phyloP scores from a whole-genome alignment of 345 rosid species.

The Salix suchowensis region DNA sequence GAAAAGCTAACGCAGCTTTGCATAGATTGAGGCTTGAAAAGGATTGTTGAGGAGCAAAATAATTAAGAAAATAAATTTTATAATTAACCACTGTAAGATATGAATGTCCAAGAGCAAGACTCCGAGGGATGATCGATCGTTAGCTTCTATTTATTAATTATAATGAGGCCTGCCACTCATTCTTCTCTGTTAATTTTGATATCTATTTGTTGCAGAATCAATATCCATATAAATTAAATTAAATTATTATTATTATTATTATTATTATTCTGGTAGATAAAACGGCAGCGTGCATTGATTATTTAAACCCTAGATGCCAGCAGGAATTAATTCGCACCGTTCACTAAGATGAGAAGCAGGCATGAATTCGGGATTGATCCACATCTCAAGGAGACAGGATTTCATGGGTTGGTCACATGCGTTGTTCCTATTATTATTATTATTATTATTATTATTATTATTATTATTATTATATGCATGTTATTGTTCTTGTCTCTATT shows the following conservation, averaged over 20 bases:
- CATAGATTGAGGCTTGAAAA: not conserved
- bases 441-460: too few species aligned
- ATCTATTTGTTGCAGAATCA: not conserved
- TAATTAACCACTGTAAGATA: not conserved
- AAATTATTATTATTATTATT: too few species aligned
- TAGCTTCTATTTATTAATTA: not conserved
- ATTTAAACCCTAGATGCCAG: not conserved
- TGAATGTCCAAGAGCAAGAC: not conserved
- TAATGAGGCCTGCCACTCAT: not conserved
- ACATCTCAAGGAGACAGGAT: not conserved
- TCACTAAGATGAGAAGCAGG: not conserved
- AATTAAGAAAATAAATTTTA: too few species aligned
- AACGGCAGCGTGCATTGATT: not conserved
- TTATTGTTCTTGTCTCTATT: too few species aligned
- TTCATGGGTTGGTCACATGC: slow-evolving; percentile 3
- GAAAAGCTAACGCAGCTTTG: too few species aligned
- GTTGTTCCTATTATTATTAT: too few species aligned
- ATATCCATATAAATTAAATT: too few species aligned
- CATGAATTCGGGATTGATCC: not conserved
- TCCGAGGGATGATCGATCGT: not conserved
- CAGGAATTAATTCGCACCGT: not conserved
- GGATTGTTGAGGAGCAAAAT: too few species aligned
- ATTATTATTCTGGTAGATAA: not conserved
- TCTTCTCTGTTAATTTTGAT: not conserved
- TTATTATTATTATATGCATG: too few species aligned